A percentile compares a stretch with the other conserved stretches of the same genome.
These are phyloP conservation scores for Saturnispora serradocipensis DNA, from an alignment of 805 yeast genomes.

Conservation along the genomic window DNA sequence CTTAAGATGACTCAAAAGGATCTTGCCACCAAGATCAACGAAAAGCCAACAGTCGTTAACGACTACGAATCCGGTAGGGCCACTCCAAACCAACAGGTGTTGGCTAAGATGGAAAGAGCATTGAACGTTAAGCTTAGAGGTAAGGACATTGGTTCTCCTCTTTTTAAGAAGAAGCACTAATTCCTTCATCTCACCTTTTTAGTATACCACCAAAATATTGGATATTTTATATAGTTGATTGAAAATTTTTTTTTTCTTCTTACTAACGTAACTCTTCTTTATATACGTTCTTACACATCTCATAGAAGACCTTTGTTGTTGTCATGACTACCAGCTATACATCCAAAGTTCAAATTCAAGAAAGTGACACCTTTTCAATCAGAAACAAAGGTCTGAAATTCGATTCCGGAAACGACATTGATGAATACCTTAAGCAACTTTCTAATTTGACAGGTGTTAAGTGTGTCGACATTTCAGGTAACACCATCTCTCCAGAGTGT, in stretches of 20 bases:
- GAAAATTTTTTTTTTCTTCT: not conserved
- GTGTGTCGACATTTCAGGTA: conserved; percentile 78
- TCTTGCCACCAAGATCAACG: conserved; percentile 89
- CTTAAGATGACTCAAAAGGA: conserved; percentile 91
- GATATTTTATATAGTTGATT: not conserved
- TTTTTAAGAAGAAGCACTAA: conserved; percentile 46
- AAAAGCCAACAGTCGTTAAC: conserved; percentile 89
- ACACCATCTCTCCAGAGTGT: conserved; percentile 89
- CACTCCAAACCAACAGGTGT: conserved; percentile 88
- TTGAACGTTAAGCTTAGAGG: conserved; percentile 94
- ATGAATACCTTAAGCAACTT: conserved; percentile 57
- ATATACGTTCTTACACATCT: not conserved
- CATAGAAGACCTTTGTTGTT: not conserved
- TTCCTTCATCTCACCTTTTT: not conserved
- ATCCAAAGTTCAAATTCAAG: conserved; percentile 32
- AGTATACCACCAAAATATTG: not conserved
- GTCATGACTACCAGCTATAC: conserved; percentile 29
- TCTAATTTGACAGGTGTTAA: conserved; percentile 29
- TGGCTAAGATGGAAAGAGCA: conserved; percentile 87
- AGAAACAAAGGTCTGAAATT: conserved; percentile 72
- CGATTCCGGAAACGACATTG: conserved; percentile 62
- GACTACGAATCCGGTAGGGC: conserved; percentile 98
- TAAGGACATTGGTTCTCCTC: conserved; percentile 87
- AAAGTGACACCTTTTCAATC: conserved; percentile 47
- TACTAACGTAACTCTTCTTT: not conserved